Evolutionary conservation across 805 yeast genomes (phyloP), one percentile per base, ranked within the genome.

Genomic region (Pichia thaimueangensis): DNA sequence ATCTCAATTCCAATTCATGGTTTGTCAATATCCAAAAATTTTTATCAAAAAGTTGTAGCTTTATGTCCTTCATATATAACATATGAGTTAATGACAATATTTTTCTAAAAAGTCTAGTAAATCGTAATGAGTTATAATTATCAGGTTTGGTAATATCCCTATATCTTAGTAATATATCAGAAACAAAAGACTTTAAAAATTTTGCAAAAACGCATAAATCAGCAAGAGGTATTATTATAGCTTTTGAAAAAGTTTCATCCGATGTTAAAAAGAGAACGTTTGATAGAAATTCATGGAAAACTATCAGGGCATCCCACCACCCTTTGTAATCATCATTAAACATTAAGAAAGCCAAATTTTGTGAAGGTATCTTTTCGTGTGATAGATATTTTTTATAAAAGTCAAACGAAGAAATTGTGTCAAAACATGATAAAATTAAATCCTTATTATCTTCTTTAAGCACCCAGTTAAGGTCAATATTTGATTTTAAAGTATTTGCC

Each of bases 31-130:
- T 45, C 95, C 95, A 86, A 49, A 80, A 73, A 3, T 60, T 63
- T 2, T 58, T 57, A 0, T 68, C 68, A 22, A 83, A 59, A 32
- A 82, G 68, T 3, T 65, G 58, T 42, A 83, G 62, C 38, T 91
- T 67, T n/a, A 82, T 64, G 51, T 86, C 82, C 39, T 84, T 74
- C 43, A 74, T 54, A 56, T 83, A 80, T 1, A 86, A 58, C 56
- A 82, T 89, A 41, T 80, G 74, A 39, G 83, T 58, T 3, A 83
- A 68, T 22, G 24, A 11, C 8, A 43, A 15, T 15, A 35, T 12
- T 20, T 32, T 43, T 35, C 33, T 29, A 19, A 43, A 43, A 11
- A 17, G 13, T 6, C 16, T 10, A 13, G 33, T 15, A 30, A 43
- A 38, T 3, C 17, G 22, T 7, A 15, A 12, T 3, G 23, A 13